Evolutionary conservation across 2,329 filamentous ascomycete species (phyloP).

Genomic region (Aaosphaeria pasadenensis): DNA sequence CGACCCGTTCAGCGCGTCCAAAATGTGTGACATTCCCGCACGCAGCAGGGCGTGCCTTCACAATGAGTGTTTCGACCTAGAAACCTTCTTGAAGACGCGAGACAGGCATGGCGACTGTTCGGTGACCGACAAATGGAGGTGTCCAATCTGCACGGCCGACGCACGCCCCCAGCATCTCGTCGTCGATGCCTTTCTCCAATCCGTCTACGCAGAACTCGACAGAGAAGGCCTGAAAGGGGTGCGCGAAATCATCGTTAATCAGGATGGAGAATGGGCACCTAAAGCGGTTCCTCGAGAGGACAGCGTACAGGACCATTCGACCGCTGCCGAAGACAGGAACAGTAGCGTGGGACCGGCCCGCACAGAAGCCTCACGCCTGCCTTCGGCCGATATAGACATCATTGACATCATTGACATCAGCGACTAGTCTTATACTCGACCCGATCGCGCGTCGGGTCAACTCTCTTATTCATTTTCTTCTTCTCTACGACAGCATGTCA

Average conservation of each 20-base stretch:
- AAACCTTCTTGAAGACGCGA: slow-evolving; percentile 65
- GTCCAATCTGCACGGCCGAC: slow-evolving; percentile 77
- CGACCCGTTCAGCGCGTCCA: slow-evolving; percentile 45
- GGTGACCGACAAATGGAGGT: slow-evolving; percentile 73
- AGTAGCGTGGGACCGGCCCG: too few species aligned
- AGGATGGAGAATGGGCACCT: slow-evolving; percentile 64
- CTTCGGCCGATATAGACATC: not conserved
- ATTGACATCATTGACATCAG: slow-evolving; percentile 8
- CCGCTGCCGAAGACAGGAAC: too few species aligned
- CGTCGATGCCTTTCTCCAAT: slow-evolving; percentile 70
- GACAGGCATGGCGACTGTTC: slow-evolving; percentile 18
- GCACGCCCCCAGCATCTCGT: slow-evolving; percentile 69
- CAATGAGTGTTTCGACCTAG: slow-evolving; percentile 85
- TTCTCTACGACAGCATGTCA: not conserved
- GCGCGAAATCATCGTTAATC: slow-evolving; percentile 61
- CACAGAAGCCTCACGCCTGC: too few species aligned
- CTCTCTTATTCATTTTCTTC: not conserved
- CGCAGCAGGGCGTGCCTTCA: slow-evolving; percentile 70
- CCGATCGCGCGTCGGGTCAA: not conserved
- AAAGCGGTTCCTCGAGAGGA: slow-evolving; percentile 24
- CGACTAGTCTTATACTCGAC: slow-evolving; percentile 1
- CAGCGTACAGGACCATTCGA: too few species aligned
- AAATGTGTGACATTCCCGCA: slow-evolving; percentile 67
- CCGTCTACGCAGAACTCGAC: slow-evolving; percentile 58
- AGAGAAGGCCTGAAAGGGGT: slow-evolving; percentile 48